phyloP scores from a whole-genome alignment of 2,329 filamentous ascomycete species.

The Capronia coronata region DNA sequence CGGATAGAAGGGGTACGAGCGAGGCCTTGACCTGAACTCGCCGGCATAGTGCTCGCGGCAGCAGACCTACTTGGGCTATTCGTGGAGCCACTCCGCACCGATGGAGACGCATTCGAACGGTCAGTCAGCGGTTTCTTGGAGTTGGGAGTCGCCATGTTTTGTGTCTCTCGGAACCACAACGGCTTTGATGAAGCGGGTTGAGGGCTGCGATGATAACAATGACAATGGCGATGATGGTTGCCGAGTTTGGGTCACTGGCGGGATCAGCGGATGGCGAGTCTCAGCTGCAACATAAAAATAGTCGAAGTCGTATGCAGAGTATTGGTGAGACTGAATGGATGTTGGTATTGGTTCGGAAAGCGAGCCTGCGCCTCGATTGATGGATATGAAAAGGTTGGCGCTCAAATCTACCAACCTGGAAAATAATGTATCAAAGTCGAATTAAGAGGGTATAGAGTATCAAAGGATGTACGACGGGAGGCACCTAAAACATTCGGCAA shows the following conservation, averaged over 20 bases:
- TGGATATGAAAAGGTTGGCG: background rate
- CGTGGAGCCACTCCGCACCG: constrained; percentile 27
- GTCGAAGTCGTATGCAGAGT: constrained; percentile 1
- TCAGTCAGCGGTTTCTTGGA: constrained; percentile 21
- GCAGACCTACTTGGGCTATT: constrained; percentile 20
- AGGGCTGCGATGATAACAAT: background rate
- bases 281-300: constrained; percentile 18
- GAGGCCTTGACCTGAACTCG: constrained; percentile 55
- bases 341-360: constrained; percentile 8
- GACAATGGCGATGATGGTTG: too few relatives aligned
- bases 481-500: background rate
- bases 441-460: background rate
- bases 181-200: background rate
- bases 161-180: background rate
- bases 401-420: background rate
- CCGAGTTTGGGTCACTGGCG: background rate
- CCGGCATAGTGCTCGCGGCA: constrained; percentile 15
- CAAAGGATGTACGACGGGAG: background rate
- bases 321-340: constrained; percentile 12
- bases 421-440: background rate
- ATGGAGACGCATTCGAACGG: constrained; percentile 24
- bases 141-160: constrained; percentile 25
- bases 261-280: constrained; percentile 1
- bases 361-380: constrained; percentile 21
- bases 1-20: constrained; percentile 51